Percentiles rank a stretch among this genome's conserved stretches.
phyloP scores from a whole-genome alignment of 169 alveolate species.

The Cryptosporidium ryanae region DNA sequence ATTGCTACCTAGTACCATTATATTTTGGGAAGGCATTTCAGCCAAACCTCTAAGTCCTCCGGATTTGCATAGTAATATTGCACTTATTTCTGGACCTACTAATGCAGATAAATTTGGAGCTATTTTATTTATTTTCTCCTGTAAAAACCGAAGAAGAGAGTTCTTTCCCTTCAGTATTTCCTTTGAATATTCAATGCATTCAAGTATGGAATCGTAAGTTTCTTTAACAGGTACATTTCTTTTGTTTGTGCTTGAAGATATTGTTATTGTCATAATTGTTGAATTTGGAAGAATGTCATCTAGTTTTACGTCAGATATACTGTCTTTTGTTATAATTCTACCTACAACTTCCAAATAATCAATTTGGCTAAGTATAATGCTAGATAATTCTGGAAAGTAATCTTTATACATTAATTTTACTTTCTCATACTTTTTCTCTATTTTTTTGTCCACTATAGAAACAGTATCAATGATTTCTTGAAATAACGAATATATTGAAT shows the following conservation, averaged over 20 bases:
- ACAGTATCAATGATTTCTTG: slow-evolving; percentile 44
- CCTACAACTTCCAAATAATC: slow-evolving; percentile 89
- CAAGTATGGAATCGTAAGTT: slow-evolving; percentile 76
- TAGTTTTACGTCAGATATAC: slow-evolving; percentile 82
- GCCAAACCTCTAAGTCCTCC: slow-evolving; percentile 94
- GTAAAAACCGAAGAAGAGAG: slow-evolving; percentile 82
- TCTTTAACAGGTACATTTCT: slow-evolving; percentile 78
- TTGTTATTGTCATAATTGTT: slow-evolving; percentile 90
- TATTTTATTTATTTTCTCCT: slow-evolving; percentile 91
- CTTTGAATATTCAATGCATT: slow-evolving; percentile 8
- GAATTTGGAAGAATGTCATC: slow-evolving; percentile 87
- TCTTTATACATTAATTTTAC: slow-evolving; percentile 86
- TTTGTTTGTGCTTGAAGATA: slow-evolving; percentile 86
- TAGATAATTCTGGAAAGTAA: slow-evolving; percentile 88
- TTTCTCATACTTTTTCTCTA: slow-evolving; percentile 30
- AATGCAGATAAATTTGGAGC: slow-evolving; percentile 96
- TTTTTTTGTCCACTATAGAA: slow-evolving; percentile 14
- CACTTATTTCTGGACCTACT: slow-evolving; percentile 96
- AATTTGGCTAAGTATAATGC: slow-evolving; percentile 87
- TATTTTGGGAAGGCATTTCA: slow-evolving; percentile 91
- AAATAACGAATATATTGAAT: slow-evolving; percentile 3
- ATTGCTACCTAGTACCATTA: slow-evolving; percentile 87
- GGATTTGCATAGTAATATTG: slow-evolving; percentile 95
- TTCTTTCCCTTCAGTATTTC: not conserved
- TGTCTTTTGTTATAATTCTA: slow-evolving; percentile 83